Base-by-base conservation (phyloP, 257 asterid species). In the Plectranthus barbatus region DNA sequence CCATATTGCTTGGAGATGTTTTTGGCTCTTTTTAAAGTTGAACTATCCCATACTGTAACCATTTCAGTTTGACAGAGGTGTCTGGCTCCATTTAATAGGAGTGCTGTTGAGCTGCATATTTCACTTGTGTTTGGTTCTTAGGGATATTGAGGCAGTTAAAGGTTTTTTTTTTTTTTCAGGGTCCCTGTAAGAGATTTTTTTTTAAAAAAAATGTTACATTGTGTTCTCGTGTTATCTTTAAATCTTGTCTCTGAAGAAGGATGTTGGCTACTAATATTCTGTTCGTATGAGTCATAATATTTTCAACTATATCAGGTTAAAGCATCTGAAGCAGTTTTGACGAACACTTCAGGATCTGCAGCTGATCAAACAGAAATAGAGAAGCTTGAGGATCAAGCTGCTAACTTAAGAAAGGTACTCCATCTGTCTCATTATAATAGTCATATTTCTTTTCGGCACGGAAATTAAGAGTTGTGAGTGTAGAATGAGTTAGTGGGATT, bases 381-480 rank as follows among this genome's bases (percentile, higher is more conserved):
- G 77, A 74, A 77, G 78, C 90, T 91, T 61, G 90, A 91, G 70
- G 95, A 81, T 57, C 90, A 76, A 19, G 90, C 86, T 49, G 59
- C 83, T 19, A 37, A 54, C 60, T 75, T 91, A 58, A 79, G 84
- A 75, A 76, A 79, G 97, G 98, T 88, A 79, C 54, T 31, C n/a
- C n/a, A n/a, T n/a, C n/a, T n/a, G n/a, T n/a, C n/a, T n/a, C n/a
- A n/a, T n/a, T n/a, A n/a, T n/a, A n/a, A n/a, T n/a, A n/a, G n/a
- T n/a, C n/a, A n/a, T n/a, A n/a, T n/a, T n/a, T n/a, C n/a, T n/a
- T n/a, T n/a, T n/a, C n/a, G n/a, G n/a, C n/a, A n/a, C n/a, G n/a
- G n/a, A n/a, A n/a, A n/a, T n/a, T n/a, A n/a, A n/a, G n/a, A n/a
- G n/a, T n/a, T n/a, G n/a, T n/a, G n/a, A n/a, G n/a, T n/a, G n/a